These are phyloP conservation scores for Fusarium xyrophilum DNA, from an alignment of 2,329 filamentous ascomycete genomes.

Conservation along the genomic window DNA sequence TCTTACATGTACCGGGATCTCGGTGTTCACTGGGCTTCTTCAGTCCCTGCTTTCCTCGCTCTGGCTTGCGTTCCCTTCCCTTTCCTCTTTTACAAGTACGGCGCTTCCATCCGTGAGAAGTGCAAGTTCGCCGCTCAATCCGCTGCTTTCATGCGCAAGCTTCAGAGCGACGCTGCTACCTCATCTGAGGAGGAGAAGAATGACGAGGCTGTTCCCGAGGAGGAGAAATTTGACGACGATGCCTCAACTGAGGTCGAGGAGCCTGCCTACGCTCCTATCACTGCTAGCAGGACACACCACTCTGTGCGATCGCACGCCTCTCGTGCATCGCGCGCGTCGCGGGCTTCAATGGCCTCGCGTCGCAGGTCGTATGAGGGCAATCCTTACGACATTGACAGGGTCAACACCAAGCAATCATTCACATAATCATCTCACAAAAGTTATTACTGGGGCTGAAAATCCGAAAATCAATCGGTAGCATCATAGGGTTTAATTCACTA, in stretches of 20 bases:
- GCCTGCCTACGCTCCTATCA: constrained; percentile 27
- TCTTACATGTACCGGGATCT: constrained; percentile 31
- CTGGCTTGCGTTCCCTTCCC: constrained; percentile 34
- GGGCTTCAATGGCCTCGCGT: constrained; percentile 14
- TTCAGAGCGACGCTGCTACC: constrained; percentile 11
- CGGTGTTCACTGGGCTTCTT: constrained; percentile 33
- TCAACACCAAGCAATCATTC: constrained; percentile 32
- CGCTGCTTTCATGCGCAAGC: constrained; percentile 32
- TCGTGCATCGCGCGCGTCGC: constrained; percentile 12
- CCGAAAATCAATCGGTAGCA: constrained; percentile 3
- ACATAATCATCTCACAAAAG: constrained; percentile 20
- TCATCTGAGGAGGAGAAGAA: constrained; percentile 16
- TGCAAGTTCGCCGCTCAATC: constrained; percentile 35
- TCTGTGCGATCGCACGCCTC: constrained; percentile 21
- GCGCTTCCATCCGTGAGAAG: constrained; percentile 28
- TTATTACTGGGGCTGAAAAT: constrained; percentile 1
- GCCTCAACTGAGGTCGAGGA: constrained; percentile 28
- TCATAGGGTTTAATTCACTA: constrained; percentile 15
- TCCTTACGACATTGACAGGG: constrained; percentile 31
- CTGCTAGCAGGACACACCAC: constrained; percentile 9
- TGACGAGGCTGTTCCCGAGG: constrained; percentile 4
- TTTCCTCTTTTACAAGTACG: constrained; percentile 36
- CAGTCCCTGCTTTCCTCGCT: constrained; percentile 27
- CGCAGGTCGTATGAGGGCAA: constrained; percentile 31
- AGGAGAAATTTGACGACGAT: constrained; percentile 24